A percentile compares a stretch with the other conserved stretches of the same genome.
These are phyloP conservation scores for Brettanomyces anomalus DNA, from an alignment of 805 yeast species.

Conservation along the genomic window DNA sequence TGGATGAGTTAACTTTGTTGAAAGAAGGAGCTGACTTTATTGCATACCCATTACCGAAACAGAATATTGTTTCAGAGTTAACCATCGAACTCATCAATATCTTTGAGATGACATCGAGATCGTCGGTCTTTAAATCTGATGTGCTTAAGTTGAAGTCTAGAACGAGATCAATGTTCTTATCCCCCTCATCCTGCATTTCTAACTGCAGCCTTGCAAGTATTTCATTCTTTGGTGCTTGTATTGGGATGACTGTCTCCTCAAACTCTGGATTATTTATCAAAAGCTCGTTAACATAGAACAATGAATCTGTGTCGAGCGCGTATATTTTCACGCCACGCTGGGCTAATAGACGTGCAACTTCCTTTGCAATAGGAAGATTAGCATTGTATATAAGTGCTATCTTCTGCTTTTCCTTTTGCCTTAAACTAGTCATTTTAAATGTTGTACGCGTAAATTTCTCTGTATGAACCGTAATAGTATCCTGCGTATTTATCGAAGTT, in stretches of 20 bases:
- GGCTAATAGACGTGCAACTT: neutral
- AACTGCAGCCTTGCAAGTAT: neutral
- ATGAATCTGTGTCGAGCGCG: neutral
- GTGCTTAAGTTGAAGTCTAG: neutral
- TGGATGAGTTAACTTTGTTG: neutral
- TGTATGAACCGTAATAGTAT: too few relatives aligned
- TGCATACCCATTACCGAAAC: slow-evolving; percentile 1
- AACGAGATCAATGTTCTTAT: neutral
- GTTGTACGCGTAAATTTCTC: too few relatives aligned
- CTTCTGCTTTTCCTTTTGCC: neutral
- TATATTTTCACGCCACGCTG: neutral
- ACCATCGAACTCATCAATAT: neutral
- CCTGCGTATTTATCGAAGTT: too few relatives aligned
- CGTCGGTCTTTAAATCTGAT: neutral
- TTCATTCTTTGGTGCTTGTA: neutral
- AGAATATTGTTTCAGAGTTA: neutral
- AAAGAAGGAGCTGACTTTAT: neutral
- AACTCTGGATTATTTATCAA: neutral
- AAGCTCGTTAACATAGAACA: neutral
- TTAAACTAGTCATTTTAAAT: too few relatives aligned
- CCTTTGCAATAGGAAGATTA: neutral
- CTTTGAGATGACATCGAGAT: neutral
- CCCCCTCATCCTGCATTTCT: neutral
- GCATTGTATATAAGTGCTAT: slow-evolving; percentile 1
- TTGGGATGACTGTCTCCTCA: neutral